Base-by-base conservation (phyloP, 1,284 basidiomycete species). In the Exobasidium rhododendri region DNA sequence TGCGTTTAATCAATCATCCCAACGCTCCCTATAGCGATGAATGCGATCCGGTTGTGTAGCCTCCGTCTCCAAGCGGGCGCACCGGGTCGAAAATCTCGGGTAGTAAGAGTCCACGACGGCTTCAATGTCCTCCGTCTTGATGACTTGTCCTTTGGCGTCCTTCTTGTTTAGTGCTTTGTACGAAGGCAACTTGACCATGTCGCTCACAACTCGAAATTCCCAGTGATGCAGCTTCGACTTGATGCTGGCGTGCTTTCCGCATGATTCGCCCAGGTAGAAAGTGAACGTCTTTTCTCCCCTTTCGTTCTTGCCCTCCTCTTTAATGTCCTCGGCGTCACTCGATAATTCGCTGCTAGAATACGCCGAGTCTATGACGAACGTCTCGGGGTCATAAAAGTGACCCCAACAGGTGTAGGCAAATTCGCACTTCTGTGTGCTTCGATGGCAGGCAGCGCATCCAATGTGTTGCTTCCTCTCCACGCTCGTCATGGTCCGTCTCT, bases 221-320 rank as follows among this genome's bases (percentile, higher is more conserved):
- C 70, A 71, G 56, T 71, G 70, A 50, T 65, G 65, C 4, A 71
- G 49, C 11, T 51, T 43, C 40, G 69, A 67, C 59, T 67, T 49
- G 4, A 68, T 60, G 11, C 28, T 50, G 1, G 70, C 70, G 0
- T 64, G 45, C 10, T 64, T 61, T 0, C 63, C 70, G 24, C 70
- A 71, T 28, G 46, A 43, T 24, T 51, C 45, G n/a, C 70, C 70
- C 1, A 62, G 62, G 53, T 55, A 67, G 31, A 71, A 71, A 0
- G 58, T 59, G 20, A 29, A 65, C 24, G 43, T 62, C 1, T 52
- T 11, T 0, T 58, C 55, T 4, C 40, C 52, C 6, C 26, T 45
- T 0, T 35, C 26, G 22, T 69, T 66, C 2, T 5, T 22, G 13
- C 46, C 56, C 14, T 58, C 56, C 40, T 69, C 68, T 54, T 52